Evolutionary conservation across 169 alveolate genomes (phyloP).

Genomic region (Cryptosporidium meleagridis): DNA sequence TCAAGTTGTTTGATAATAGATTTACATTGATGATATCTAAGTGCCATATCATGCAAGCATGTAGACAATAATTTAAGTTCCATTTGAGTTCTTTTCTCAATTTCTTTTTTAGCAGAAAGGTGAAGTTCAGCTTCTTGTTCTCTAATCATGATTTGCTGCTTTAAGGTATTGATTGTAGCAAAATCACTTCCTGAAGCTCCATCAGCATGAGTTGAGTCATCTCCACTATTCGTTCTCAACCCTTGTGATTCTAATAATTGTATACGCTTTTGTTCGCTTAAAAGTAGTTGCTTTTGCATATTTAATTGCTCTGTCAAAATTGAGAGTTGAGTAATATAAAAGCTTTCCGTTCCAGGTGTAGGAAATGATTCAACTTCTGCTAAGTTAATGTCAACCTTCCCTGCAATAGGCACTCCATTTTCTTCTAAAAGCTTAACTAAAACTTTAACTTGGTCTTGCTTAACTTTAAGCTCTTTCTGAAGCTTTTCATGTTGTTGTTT

Average conservation of each 20-base stretch:
- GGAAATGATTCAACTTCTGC: slow-evolving; percentile 25
- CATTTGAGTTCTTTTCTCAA: slow-evolving; percentile 61
- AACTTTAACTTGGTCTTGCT: slow-evolving; percentile 41
- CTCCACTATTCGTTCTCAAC: not conserved
- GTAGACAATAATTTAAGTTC: slow-evolving; percentile 64
- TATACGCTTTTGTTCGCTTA: slow-evolving; percentile 67
- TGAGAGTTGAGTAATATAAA: slow-evolving; percentile 53
- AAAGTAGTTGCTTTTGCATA: slow-evolving; percentile 44
- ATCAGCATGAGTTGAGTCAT: not conserved
- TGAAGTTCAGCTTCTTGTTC: slow-evolving; percentile 72
- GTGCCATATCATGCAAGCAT: slow-evolving; percentile 75
- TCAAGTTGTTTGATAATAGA: slow-evolving; percentile 67
- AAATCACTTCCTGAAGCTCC: slow-evolving; percentile 2
- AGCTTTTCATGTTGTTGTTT: slow-evolving; percentile 37
- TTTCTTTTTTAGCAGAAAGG: slow-evolving; percentile 50
- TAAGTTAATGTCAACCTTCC: slow-evolving; percentile 17
- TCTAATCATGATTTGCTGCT: slow-evolving; percentile 69
- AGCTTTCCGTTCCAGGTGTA: slow-evolving; percentile 44
- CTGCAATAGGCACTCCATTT: slow-evolving; percentile 34
- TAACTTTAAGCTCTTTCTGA: slow-evolving; percentile 14
- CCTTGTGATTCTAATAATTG: slow-evolving; percentile 70
- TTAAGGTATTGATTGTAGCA: slow-evolving; percentile 27
- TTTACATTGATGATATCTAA: slow-evolving; percentile 66
- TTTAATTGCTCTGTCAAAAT: slow-evolving; percentile 59
- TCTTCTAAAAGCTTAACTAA: slow-evolving; percentile 38